Percentiles rank a stretch among this genome's conserved stretches.
phyloP scores from a whole-genome alignment of 2,329 filamentous ascomycete species.

The Xylariaceae sp. region DNA sequence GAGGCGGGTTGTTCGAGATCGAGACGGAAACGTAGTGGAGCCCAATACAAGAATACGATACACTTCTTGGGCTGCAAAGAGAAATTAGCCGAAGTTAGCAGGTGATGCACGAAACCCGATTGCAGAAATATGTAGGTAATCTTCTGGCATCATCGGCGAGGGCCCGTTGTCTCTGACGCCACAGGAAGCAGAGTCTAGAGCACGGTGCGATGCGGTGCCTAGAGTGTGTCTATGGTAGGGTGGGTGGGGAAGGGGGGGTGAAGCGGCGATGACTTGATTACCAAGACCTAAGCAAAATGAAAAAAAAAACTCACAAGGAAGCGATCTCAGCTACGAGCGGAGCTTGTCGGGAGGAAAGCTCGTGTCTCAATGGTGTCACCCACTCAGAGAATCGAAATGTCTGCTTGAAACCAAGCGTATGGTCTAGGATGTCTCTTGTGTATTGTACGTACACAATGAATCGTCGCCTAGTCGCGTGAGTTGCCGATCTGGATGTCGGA shows the following conservation, averaged over 20 bases:
- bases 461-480: slow-evolving; percentile 29
- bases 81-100: slow-evolving; percentile 16
- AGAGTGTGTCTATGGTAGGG: slow-evolving; percentile 9
- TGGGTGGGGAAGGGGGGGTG: slow-evolving; percentile 31
- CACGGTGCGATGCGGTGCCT: slow-evolving; percentile 3
- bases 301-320: slow-evolving; percentile 22
- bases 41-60: slow-evolving; percentile 28
- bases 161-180: background rate
- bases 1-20: slow-evolving; percentile 17
- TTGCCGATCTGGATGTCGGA: slow-evolving; percentile 24
- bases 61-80: slow-evolving; percentile 28
- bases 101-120: slow-evolving; percentile 6
- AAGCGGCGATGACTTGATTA: slow-evolving; percentile 25
- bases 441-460: slow-evolving; percentile 25
- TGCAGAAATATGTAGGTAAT: background rate
- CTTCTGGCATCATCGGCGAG: slow-evolving; percentile 3
- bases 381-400: slow-evolving; percentile 23
- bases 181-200: background rate
- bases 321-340: slow-evolving; percentile 20
- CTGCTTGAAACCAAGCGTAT: slow-evolving; percentile 20
- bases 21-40: slow-evolving; percentile 20
- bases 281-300: slow-evolving; percentile 14
- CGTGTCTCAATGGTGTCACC: slow-evolving; percentile 17
- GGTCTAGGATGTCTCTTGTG: slow-evolving; percentile 20
- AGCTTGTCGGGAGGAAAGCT: slow-evolving; percentile 18